Percentiles rank a stretch among this genome's conserved stretches.
Conservation (phyloP, 2,329 filamentous ascomycete genomes). For the Aspergillus sp. region DNA sequence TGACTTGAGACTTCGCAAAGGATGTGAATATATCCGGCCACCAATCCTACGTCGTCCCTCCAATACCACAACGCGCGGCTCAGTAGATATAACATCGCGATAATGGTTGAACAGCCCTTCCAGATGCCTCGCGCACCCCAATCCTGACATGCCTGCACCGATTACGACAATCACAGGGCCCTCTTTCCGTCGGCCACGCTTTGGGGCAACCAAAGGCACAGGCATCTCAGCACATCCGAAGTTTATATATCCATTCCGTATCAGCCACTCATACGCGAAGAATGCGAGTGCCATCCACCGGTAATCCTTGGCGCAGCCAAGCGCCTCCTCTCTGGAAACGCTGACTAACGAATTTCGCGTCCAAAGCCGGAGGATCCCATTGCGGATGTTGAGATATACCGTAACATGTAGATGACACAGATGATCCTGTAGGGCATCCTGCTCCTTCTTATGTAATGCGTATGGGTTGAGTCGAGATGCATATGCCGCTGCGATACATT, state of each 20-base stretch:
- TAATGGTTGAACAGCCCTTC: conserved; percentile 80
- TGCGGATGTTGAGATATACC: conserved; percentile 90
- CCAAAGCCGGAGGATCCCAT: conserved; percentile 88
- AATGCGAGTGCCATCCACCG: conserved; percentile 85
- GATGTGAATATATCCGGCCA: conserved; percentile 85
- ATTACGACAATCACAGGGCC: conserved; percentile 75
- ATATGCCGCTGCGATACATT: conserved; percentile 84
- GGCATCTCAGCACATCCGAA: conserved; percentile 81
- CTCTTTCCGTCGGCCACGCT: conserved; percentile 38
- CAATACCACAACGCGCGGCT: conserved; percentile 66
- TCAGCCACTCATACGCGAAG: conserved; percentile 85
- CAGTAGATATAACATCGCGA: conserved; percentile 52
- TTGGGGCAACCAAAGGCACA: conserved; percentile 30
- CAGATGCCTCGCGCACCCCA: conserved; percentile 85
- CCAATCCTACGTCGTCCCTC: conserved; percentile 84
- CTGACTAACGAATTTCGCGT: conserved; percentile 73
- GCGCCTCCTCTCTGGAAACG: conserved; percentile 74
- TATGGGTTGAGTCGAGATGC: conserved; percentile 85
- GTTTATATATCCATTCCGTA: conserved; percentile 89
- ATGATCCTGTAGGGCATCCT: conserved; percentile 67
- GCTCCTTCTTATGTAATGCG: conserved; percentile 75
- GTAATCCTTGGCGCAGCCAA: conserved; percentile 78
- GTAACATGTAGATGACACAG: conserved; percentile 86
- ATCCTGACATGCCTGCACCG: conserved; percentile 86
- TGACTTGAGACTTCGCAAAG: conserved; percentile 52